Percentiles rank a stretch among this genome's conserved stretches.
These are phyloP conservation scores for Salix caprea DNA, from an alignment of 345 rosid species.

Conservation along the genomic window DNA sequence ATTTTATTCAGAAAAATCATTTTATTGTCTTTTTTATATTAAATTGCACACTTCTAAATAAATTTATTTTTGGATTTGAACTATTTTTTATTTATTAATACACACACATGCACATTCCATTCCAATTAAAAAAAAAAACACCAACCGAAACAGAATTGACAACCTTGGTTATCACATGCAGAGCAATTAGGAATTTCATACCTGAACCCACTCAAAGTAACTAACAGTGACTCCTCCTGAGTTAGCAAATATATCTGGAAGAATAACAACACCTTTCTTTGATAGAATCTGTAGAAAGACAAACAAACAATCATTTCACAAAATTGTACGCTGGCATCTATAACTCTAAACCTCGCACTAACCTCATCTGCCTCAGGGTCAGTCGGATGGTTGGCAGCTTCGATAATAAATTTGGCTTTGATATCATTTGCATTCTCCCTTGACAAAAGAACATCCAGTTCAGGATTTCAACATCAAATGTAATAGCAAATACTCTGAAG, in stretches of 20 bases:
- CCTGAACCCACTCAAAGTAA: conserved; percentile 99
- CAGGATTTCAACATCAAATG: neutral
- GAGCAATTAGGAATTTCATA: conserved; percentile 12
- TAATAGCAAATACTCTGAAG: too few species aligned
- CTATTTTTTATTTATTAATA: too few species aligned
- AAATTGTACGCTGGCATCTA: neutral
- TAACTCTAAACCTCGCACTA: conserved; percentile 11
- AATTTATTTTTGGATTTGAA: too few species aligned
- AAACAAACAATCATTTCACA: neutral
- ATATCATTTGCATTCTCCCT: conserved; percentile 86
- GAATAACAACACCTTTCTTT: conserved; percentile 85
- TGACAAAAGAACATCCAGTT: conserved; percentile 1
- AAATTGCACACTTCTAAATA: too few species aligned
- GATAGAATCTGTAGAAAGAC: conserved; percentile 49
- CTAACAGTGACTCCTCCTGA: conserved; percentile 98
- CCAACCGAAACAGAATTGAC: too few species aligned
- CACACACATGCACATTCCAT: too few species aligned
- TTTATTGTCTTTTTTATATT: too few species aligned
- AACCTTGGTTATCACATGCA: neutral
- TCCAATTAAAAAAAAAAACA: too few species aligned
- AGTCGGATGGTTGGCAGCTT: conserved; percentile 97
- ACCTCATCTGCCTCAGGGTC: conserved; percentile 99
- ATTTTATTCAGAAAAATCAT: too few species aligned
- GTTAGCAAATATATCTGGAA: conserved; percentile 93
- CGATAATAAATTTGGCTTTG: conserved; percentile 80